Conservation (phyloP, 2,329 filamentous ascomycete genomes). For the Microthyrium microscopicum region DNA sequence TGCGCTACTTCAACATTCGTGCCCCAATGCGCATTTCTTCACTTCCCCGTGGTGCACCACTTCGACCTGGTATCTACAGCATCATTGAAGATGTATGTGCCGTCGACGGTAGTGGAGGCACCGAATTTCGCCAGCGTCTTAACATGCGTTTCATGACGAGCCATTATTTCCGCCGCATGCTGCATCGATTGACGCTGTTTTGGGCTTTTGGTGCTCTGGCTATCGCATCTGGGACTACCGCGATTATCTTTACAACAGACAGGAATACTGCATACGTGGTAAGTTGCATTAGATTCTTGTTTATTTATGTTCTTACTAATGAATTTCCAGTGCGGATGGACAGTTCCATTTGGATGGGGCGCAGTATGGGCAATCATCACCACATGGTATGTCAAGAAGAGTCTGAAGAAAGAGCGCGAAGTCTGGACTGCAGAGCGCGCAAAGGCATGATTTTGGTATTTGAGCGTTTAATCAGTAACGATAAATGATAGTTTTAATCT, state of each 20-base stretch:
- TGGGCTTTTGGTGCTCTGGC: slow-evolving; percentile 31
- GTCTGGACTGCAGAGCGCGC: slow-evolving; percentile 18
- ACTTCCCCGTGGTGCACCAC: slow-evolving; percentile 31
- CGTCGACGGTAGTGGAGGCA: slow-evolving; percentile 36
- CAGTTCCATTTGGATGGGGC: slow-evolving; percentile 32
- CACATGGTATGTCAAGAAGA: slow-evolving; percentile 26
- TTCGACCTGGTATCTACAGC: slow-evolving; percentile 37
- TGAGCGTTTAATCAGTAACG: too few species aligned
- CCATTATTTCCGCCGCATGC: slow-evolving; percentile 35
- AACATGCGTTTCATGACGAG: slow-evolving; percentile 36
- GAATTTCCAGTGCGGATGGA: slow-evolving; percentile 25
- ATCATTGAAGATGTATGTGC: slow-evolving; percentile 38
- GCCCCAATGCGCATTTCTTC: slow-evolving; percentile 36
- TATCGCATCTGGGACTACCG: slow-evolving; percentile 24
- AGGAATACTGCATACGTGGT: slow-evolving; percentile 31
- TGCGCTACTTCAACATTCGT: slow-evolving; percentile 27
- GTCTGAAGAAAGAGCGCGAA: slow-evolving; percentile 17
- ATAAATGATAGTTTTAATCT: too few species aligned
- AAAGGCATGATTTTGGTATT: slow-evolving; percentile 3
- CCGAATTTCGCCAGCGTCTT: slow-evolving; percentile 33
- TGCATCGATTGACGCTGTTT: slow-evolving; percentile 34
- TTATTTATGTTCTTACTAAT: slow-evolving; percentile 9
- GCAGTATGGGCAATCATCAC: slow-evolving; percentile 30
- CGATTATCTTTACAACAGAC: slow-evolving; percentile 30
- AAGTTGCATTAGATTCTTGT: slow-evolving; percentile 11